Percentiles rank a stretch among this genome's conserved stretches.
Conservation (phyloP, 306 rosid species). For the Corylus americana region DNA sequence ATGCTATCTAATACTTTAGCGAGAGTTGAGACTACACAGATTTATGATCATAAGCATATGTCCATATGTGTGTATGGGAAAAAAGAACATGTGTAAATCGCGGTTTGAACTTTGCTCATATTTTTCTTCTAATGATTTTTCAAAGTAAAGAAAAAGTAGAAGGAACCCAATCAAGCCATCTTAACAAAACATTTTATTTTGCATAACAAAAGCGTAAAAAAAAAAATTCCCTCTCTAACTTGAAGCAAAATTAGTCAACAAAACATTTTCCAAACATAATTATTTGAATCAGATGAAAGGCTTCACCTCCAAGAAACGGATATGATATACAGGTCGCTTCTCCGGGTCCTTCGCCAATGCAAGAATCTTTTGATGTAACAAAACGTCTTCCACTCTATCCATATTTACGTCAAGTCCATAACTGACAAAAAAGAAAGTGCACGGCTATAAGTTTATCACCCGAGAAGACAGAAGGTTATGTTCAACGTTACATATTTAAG, state of each 20-base stretch:
- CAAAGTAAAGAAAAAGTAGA: not conserved
- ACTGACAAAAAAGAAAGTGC: constrained; percentile 52
- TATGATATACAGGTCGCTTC: constrained; percentile 85
- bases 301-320: constrained; percentile 88
- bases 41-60: not conserved
- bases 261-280: not conserved
- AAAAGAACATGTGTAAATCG: not conserved
- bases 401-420: constrained; percentile 93
- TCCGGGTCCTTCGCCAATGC: constrained; percentile 81
- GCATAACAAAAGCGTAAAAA: constrained; percentile 15
- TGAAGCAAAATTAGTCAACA: not conserved
- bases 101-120: not conserved
- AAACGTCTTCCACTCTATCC: constrained; percentile 93
- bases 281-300: constrained; percentile 20
- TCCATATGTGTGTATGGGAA: not conserved
- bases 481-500: not conserved
- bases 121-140: not conserved
- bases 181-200: not conserved
- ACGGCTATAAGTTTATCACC: constrained; percentile 23
- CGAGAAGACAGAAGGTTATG: not conserved
- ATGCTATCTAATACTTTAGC: not conserved
- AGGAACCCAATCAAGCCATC: not conserved
- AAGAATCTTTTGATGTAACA: constrained; percentile 84
- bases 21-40: not conserved
- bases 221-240: not conserved